These are phyloP conservation scores for Leptoxyphium fumago DNA, from an alignment of 2,329 filamentous ascomycete species.

Conservation along the genomic window DNA sequence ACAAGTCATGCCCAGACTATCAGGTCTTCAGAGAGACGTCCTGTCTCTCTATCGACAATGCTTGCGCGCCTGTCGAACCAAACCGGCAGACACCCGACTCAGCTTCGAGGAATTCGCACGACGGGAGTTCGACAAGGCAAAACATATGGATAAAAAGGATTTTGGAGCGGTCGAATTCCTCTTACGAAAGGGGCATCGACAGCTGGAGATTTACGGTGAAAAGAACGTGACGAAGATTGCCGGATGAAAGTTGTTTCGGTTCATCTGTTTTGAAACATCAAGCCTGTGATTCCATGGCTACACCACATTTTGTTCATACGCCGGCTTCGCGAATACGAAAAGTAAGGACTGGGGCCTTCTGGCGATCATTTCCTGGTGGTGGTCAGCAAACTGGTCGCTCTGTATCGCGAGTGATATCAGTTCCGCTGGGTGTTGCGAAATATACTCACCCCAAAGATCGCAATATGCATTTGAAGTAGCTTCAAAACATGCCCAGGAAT, in stretches of 20 bases:
- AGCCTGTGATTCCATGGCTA: no score
- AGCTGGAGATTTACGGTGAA: conserved; percentile 69
- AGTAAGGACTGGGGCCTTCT: no score
- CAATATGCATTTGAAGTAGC: not conserved
- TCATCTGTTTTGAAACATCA: no score
- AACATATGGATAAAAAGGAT: conserved; percentile 62
- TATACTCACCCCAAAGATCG: no score
- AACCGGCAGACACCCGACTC: conserved; percentile 39
- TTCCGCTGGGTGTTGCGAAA: no score
- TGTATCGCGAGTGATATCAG: no score
- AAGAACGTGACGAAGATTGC: conserved; percentile 64
- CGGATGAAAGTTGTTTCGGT: conserved; percentile 5
- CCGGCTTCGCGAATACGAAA: no score
- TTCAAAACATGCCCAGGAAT: not conserved
- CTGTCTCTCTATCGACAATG: conserved; percentile 75
- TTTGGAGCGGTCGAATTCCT: conserved; percentile 77
- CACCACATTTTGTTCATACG: no score
- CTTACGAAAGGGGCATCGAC: conserved; percentile 63
- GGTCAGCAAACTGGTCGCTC: no score
- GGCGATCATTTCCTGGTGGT: no score
- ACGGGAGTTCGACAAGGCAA: conserved; percentile 60
- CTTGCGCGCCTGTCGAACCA: conserved; percentile 64
- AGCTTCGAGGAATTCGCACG: conserved; percentile 20
- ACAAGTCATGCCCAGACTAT: conserved; percentile 38
- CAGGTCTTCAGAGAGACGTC: conserved; percentile 83